phyloP scores from a whole-genome alignment of 768 basidiomycete genomes.

The Lactifluus rugatus region DNA sequence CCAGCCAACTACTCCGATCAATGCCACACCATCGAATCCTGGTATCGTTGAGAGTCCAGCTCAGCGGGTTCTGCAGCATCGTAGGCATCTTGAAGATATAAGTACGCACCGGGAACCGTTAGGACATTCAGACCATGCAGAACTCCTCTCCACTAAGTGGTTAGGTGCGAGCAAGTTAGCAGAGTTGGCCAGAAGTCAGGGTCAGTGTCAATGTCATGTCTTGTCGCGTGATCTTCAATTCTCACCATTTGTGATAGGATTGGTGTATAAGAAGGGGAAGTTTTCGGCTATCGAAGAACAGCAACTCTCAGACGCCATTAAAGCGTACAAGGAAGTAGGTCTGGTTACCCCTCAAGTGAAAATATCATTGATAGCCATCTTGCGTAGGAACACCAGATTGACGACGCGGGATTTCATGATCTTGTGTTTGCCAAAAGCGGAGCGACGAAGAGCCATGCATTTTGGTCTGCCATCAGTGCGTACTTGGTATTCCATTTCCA shows the following conservation, averaged over 20 bases:
- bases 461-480: conserved; percentile 78
- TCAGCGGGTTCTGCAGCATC: background rate
- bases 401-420: conserved; percentile 45
- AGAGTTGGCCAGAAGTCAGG: conserved; percentile 59
- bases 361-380: conserved; percentile 6
- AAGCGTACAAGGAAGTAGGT: conserved; percentile 49
- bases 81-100: background rate
- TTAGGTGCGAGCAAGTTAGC: conserved; percentile 57
- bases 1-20: background rate
- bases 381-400: conserved; percentile 40
- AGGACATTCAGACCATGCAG: conserved; percentile 47
- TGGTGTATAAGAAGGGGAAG: conserved; percentile 83
- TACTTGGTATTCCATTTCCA: background rate
- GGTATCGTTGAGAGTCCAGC: background rate
- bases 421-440: conserved; percentile 62
- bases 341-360: background rate
- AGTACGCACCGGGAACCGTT: conserved; percentile 26
- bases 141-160: conserved; percentile 73
- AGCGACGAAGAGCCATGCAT: conserved; percentile 46
- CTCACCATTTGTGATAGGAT: conserved; percentile 35
- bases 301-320: conserved; percentile 54
- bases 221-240: background rate
- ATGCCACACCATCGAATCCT: background rate
- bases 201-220: conserved; percentile 27
- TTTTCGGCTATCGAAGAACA: conserved; percentile 73